Evolutionary conservation across 257 asterid genomes (phyloP), one percentile per base, ranked within the genome.

Genomic region (Cruciata laevipes): DNA sequence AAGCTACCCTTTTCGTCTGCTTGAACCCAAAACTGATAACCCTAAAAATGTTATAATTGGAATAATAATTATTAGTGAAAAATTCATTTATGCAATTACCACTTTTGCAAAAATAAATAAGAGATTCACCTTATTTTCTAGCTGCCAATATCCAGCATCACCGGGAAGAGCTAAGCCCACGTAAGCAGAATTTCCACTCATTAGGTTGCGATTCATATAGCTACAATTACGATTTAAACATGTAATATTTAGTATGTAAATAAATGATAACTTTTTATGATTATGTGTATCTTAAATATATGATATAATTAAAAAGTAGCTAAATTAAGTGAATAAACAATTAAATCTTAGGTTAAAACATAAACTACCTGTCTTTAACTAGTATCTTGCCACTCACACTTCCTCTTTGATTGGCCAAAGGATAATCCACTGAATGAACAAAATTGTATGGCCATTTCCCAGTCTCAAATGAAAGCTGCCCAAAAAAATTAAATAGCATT

Each of bases 121-220:
- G 42, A 24, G 25, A 4, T 44, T 47, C 27, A 89, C 98, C 93
- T 84, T 87, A 81, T 77, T 89, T 78, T 89, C 97, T 10, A 47
- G 74, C 81, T 92, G 98, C 97, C 97, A 89, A 7, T 95, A 92
- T 81, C 97, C 98, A n/a, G 74, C 66, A 13, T 87, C 85, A 27
- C 97, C 97, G 0, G 94, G 87, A 2, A 76, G 74, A 70, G 96
- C 98, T 30, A 92, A 73, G 25, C 98, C 98, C 21, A 92, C 68
- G 52, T 56, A 82, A 53, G 96, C 96, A 14, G 84, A 77, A 38
- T 55, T 78, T 61, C 93, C 93, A 30, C 68, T 68, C 11, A 92
- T 82, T 35, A 83, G 81, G 23, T 78, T 67, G 24, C 81, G 69
- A 64, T 42, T 82, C 3, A 82, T 78, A 71, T 75, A 82, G 20